phyloP scores from a whole-genome alignment of 768 basidiomycete species.

The Mycena pura region DNA sequence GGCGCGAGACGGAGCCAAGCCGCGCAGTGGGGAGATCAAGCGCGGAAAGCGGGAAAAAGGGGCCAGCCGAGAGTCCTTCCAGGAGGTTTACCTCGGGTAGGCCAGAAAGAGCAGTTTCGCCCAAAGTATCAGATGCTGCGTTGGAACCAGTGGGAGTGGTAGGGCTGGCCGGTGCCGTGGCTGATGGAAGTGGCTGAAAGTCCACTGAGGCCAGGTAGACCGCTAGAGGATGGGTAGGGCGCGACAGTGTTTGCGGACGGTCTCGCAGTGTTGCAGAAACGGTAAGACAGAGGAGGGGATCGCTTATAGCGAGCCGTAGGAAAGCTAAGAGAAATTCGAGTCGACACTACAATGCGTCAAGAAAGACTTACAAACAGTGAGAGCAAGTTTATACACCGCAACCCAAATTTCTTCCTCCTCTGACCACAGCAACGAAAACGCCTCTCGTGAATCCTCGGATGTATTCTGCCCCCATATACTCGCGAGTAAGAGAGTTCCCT shows the following conservation, averaged over 20 bases:
- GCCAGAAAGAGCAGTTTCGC: slow-evolving; percentile 49
- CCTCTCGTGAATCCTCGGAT: slow-evolving; percentile 54
- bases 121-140: slow-evolving; percentile 32
- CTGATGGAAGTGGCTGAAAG: slow-evolving; percentile 39
- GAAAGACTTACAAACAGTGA: slow-evolving; percentile 76
- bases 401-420: slow-evolving; percentile 68
- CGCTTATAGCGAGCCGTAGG: slow-evolving; percentile 66
- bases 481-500: slow-evolving; percentile 76
- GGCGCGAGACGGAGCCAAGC: slow-evolving; percentile 71
- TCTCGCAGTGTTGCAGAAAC: slow-evolving; percentile 89
- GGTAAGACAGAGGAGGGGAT: slow-evolving; percentile 86
- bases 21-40: slow-evolving; percentile 72
- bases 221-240: slow-evolving; percentile 52
- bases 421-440: slow-evolving; percentile 73
- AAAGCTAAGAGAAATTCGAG: slow-evolving; percentile 59
- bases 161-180: slow-evolving; percentile 31
- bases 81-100: slow-evolving; percentile 75
- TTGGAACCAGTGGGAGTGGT: slow-evolving; percentile 36
- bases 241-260: slow-evolving; percentile 58
- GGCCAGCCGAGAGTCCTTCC: slow-evolving; percentile 71
- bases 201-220: slow-evolving; percentile 46
- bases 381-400: slow-evolving; percentile 77
- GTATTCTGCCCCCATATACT: slow-evolving; percentile 76
- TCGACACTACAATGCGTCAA: not conserved
- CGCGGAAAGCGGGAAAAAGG: slow-evolving; percentile 24